Evolutionary conservation across 768 basidiomycete species (phyloP).

Genomic region (Paxillus involutus): DNA sequence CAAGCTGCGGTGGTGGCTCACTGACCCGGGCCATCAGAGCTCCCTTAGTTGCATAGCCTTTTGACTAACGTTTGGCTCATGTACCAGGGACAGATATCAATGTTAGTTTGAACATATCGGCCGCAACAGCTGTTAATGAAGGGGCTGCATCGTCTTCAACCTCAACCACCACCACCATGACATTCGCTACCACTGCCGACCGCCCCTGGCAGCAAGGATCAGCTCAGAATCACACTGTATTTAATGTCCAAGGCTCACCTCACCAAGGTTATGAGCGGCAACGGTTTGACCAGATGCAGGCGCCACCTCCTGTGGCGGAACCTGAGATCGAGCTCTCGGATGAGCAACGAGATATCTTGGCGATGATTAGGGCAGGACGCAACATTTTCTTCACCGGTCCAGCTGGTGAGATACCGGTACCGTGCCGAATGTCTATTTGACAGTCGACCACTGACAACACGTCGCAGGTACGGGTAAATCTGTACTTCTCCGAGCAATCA

Average conservation of each 20-base stretch:
- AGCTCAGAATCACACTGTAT: background rate
- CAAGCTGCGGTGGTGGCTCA: too few species aligned
- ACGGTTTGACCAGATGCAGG: background rate
- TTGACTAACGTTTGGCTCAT: background rate
- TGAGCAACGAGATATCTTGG: constrained; percentile 44
- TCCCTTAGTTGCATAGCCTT: background rate
- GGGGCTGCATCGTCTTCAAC: constrained; percentile 3
- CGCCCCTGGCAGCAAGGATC: background rate
- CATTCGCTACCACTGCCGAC: background rate
- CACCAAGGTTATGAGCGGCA: background rate
- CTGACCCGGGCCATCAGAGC: too few species aligned
- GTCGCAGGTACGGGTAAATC: constrained; percentile 68
- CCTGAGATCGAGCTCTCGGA: constrained; percentile 27
- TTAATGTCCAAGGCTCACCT: background rate
- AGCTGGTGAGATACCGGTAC: constrained; percentile 45
- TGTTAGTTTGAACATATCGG: constrained; percentile 15
- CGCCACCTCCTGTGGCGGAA: background rate
- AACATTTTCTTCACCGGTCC: constrained; percentile 78
- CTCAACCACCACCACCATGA: background rate
- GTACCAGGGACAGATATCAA: constrained; percentile 16
- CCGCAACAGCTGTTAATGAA: background rate
- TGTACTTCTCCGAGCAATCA: constrained; percentile 63
- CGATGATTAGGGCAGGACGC: constrained; percentile 48
- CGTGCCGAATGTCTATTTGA: background rate
- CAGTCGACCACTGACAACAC: background rate